Evolutionary conservation across 1,139 yeast genomes (phyloP), one percentile per base, ranked within the genome.

Genomic region (Candida sp.): DNA sequence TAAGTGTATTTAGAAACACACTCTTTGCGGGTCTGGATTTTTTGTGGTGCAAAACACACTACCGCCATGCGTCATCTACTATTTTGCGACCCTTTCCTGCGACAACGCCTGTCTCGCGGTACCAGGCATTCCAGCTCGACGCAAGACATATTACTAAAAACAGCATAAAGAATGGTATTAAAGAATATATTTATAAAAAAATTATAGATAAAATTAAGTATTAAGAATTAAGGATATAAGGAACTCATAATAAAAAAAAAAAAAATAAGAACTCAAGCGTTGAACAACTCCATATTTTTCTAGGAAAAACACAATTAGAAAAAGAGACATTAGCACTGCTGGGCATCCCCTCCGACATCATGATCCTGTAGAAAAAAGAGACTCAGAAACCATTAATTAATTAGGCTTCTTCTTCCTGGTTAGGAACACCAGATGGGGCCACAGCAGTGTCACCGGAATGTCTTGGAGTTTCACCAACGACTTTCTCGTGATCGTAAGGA

Each of bases 381-480:
- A 28, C 9, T 17, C 9, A n/a, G 5, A 33, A 12, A 34, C 38
- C 38, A 34, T 12, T 22, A 34, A 34, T 32, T 34, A 25, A 2
- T 11, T 23, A n/a, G n/a, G n/a, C n/a, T 25, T 37, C 28, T 26
- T 38, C 42, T 28, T 27, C 34, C 30, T 40, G 42, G 25, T 32
- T 27, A 22, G 57, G 59, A 43, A 53, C 57, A 42, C 59, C 61
- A 28, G 55, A 49, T 47, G 63, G 58, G 4, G 66, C 58, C 53
- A 68, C 71, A 23, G 73, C 73, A 47, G 75, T 70, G 44, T 70
- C 75, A 49, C 75, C 75, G 46, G 70, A 65, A 47, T 63, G 69
- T 66, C 75, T 70, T 56, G 74, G 74, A 11, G 70, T 65, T 39
- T 62, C 66, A 37, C 61, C 65, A 46, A 63, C 51, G 12, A 55